Conservation (phyloP, 257 asterid genomes). For the Oldenlandia corymbosa region DNA sequence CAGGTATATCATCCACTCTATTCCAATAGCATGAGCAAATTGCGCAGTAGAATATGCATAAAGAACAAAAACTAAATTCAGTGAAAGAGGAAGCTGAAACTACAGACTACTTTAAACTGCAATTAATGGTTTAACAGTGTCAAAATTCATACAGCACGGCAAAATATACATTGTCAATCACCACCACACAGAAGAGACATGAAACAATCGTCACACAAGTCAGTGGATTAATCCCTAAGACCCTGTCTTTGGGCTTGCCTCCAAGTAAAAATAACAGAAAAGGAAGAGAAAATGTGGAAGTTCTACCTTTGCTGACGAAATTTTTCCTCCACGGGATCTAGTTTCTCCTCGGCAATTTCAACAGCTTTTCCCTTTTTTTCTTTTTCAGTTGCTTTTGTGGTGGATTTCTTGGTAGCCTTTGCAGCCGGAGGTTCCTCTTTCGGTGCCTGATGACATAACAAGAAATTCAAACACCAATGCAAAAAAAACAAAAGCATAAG, state of each 20-base stretch:
- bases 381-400: slow-evolving; percentile 53
- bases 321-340: slow-evolving; percentile 87
- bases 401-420: slow-evolving; percentile 58
- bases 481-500: background rate
- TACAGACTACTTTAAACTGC: background rate
- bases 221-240: background rate
- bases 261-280: background rate
- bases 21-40: background rate
- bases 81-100: background rate
- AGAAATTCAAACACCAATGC: too few relatives aligned
- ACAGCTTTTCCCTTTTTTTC: slow-evolving; percentile 62
- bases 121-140: background rate
- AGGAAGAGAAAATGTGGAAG: background rate
- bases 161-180: background rate
- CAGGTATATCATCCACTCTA: background rate
- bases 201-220: background rate
- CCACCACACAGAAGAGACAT: too few relatives aligned
- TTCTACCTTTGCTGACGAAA: slow-evolving; percentile 84
- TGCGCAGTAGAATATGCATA: background rate
- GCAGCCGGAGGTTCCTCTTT: slow-evolving; percentile 49
- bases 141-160: background rate
- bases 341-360: slow-evolving; percentile 43
- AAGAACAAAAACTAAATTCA: background rate
- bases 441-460: slow-evolving; percentile 49
- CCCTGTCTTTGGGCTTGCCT: background rate